Evolutionary conservation across 2,329 filamentous ascomycete genomes (phyloP), one percentile per base, ranked within the genome.

Genomic region (Thelonectria blattea): DNA sequence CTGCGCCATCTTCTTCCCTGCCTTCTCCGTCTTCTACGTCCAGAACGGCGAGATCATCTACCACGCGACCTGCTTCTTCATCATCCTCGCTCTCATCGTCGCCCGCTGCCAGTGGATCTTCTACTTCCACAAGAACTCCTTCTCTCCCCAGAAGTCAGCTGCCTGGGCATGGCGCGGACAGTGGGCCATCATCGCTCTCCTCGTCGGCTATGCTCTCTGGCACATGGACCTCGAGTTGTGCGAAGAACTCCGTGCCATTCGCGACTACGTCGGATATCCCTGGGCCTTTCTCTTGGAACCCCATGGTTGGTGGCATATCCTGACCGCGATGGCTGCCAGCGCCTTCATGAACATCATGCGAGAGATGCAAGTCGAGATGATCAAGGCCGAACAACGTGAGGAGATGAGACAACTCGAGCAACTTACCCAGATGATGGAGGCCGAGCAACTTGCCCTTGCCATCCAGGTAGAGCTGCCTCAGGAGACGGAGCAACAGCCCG

Each of bases 241-340:
- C 65, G 69, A 72, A 0, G 69, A 79, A 60, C 74, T 88, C 22
- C 80, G 83, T 2, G 60, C 64, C 0, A 63, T 81, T 11, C 80
- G 84, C 50, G 72, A 74, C 8, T 64, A 54, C 0, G 64, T 87
- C 2, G 85, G 85, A 0, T 69, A 86, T 45, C 85, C 85, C 0
- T 84, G 78, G 79, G 82, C 80, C 2, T 85, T 83, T 71, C 34
- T 84, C 0, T 69, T 88, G 5, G 86, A 88, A 72, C 68, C 88
- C 14, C 86, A 88, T 66, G 86, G 85, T 1, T 88, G 85, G 86
- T 88, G 86, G 86, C 86, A 88, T 65, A 73, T 88, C 15, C 73
- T 87, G 24, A 88, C 85, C 0, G 86, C 83, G 0, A 74, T 85
- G 22, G 3, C 22, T 24, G 22, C 22, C 18, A 81, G 83, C 1